Conservation (phyloP, 257 asterid species). For the Solanum bulbocastanum region DNA sequence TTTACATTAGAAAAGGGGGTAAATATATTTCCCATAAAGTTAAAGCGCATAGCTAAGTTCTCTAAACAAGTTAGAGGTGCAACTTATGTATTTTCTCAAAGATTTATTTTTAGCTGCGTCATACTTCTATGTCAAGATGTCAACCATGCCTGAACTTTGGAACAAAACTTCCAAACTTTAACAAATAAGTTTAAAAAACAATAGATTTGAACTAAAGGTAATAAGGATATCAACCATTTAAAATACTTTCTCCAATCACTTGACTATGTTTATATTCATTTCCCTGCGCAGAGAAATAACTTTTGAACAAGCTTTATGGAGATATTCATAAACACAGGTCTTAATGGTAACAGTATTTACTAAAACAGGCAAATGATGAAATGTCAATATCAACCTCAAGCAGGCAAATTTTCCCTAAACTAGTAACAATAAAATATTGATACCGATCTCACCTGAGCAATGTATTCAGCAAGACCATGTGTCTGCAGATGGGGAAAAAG, state of each 20-base stretch:
- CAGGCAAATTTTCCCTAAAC: background rate
- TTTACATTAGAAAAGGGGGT: background rate
- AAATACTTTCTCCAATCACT: background rate
- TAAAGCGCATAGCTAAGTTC: background rate
- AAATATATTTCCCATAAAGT: background rate
- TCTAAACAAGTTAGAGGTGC: background rate
- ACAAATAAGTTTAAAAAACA: background rate
- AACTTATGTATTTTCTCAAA: background rate
- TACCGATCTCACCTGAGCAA: constrained; percentile 69
- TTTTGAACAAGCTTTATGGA: background rate
- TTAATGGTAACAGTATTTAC: background rate
- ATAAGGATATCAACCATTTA: background rate
- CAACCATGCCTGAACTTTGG: background rate
- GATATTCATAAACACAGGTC: background rate
- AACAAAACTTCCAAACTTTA: background rate
- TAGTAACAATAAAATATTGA: background rate
- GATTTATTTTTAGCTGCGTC: background rate
- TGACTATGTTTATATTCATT: background rate
- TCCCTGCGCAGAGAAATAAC: background rate
- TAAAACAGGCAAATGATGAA: background rate
- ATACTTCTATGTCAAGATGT: background rate
- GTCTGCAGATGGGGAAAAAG: constrained; percentile 42
- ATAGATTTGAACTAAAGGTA: background rate
- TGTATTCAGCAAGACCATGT: constrained; percentile 87
- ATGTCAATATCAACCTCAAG: background rate